Evolutionary conservation across 2,329 filamentous ascomycete genomes (phyloP), one percentile per base, ranked within the genome.

Genomic region (Aspergillus transmontanensis): DNA sequence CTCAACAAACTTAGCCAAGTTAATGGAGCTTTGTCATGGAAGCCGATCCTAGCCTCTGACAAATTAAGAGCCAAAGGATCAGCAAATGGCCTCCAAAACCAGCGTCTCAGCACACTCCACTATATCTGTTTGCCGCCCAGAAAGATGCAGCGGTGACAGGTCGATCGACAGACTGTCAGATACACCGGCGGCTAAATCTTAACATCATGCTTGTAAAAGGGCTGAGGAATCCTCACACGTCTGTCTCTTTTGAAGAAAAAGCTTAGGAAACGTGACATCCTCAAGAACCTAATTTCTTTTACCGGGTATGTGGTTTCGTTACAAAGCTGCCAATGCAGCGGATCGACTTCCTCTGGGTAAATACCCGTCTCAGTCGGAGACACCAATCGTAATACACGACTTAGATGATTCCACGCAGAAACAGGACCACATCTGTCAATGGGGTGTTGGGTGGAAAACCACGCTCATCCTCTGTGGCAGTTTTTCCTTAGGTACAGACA

Each of bases 41-140:
- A 19, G 19, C 16, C 3, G 0, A n/a, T 7, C 4, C 0, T n/a
- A n/a, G 19, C 16, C 2, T 19, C 19, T 41, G 39, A 41, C 1
- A 41, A 41, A 3, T 41, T 7, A 41, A n/a, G 39, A 9, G 39
- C 16, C 16, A n/a, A 19, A 41, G 14, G 16, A 9, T n/a, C 39
- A n/a, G 39, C 16, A 41, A n/a, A n/a, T 41, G 2, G 39, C 7
- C 39, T 3, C 39, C 39, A n/a, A 10, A 1, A 5, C 39, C 6
- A n/a, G 39, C 16, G 39, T n/a, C 6, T n/a, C 9, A 41, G 39
- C 7, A 9, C 39, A 10, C 19, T 9, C 6, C 39, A 41, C 39
- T 0, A 41, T 6, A 2, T 41, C 16, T 10, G 39, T 41, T 41
- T 7, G 19, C 19, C 16, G 19, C 19, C 39, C 6, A 4, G 39